phyloP scores from a whole-genome alignment of 2,329 filamentous ascomycete genomes.

The Paracamarosporium sp. region DNA sequence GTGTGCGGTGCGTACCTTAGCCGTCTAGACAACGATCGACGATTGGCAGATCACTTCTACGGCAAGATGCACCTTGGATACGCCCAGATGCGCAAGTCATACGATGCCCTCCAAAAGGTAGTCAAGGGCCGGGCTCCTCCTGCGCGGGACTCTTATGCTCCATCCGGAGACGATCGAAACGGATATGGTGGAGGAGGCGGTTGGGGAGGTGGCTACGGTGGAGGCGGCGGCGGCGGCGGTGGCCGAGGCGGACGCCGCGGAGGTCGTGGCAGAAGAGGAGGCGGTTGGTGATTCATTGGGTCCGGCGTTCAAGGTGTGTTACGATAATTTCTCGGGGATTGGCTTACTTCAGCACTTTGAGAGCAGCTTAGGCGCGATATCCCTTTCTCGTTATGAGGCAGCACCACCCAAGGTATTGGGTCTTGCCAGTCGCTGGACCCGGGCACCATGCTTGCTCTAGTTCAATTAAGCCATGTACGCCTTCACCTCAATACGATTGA shows the following conservation, averaged over 20 bases:
- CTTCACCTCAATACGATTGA: conserved; percentile 34
- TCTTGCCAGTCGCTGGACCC: conserved; percentile 5
- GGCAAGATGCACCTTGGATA: conserved; percentile 99
- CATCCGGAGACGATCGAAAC: conserved; percentile 30
- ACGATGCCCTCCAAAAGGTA: conserved; percentile 84
- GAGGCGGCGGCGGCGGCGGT: conserved; percentile 27
- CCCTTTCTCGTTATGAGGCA: conserved; percentile 17
- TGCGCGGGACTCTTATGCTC: conserved; percentile 49
- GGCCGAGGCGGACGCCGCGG: conserved; percentile 36
- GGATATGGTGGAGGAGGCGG: conserved; percentile 31
- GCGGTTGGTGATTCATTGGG: conserved; percentile 34
- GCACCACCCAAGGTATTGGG: conserved; percentile 1
- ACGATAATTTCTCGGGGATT: conserved; percentile 35
- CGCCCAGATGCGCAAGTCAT: conserved; percentile 96
- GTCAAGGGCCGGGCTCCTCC: conserved; percentile 75
- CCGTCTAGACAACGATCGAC: conserved; percentile 89
- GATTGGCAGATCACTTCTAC: conserved; percentile 96
- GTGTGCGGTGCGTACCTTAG: conserved; percentile 96
- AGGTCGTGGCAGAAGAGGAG: conserved; percentile 34
- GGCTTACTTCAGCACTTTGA: conserved; percentile 40
- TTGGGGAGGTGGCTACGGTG: conserved; percentile 19
- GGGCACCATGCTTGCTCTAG: conserved; percentile 28
- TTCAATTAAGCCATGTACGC: conserved; percentile 44
- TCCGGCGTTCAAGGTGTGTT: conserved; percentile 47
- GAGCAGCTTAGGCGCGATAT: conserved; percentile 26